A percentile compares a stretch with the other conserved stretches of the same genome.
These are phyloP conservation scores for Fusarium pseudograminearum DNA, from an alignment of 2,329 filamentous ascomycete genomes.

Conservation along the genomic window DNA sequence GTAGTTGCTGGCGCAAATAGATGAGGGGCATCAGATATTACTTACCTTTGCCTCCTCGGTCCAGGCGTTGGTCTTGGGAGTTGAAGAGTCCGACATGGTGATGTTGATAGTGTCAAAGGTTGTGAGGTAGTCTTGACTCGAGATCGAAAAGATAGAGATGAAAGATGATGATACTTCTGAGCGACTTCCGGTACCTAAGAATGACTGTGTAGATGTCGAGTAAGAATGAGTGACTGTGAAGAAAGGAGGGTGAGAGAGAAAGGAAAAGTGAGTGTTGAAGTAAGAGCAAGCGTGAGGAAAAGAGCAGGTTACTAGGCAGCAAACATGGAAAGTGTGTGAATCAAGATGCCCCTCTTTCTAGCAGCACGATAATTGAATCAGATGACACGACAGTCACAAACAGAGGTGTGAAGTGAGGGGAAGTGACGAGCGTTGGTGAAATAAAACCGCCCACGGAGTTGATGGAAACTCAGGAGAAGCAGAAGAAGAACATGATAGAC, in stretches of 20 bases:
- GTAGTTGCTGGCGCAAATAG: not conserved
- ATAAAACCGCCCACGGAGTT: not conserved
- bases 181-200: no score
- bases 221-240: not conserved
- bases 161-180: not conserved
- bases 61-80: slow-evolving; percentile 50
- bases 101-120: not conserved
- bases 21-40: slow-evolving; percentile 14
- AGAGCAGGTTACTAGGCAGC: not conserved
- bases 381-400: not conserved
- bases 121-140: not conserved
- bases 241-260: not conserved
- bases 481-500: not conserved
- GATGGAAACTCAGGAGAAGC: not conserved
- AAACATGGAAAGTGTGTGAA: not conserved
- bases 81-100: slow-evolving; percentile 44
- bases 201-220: not conserved
- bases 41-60: slow-evolving; percentile 55
- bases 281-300: not conserved
- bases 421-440: not conserved
- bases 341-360: not conserved
- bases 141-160: not conserved
- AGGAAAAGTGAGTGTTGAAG: not conserved
- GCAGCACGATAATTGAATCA: not conserved
- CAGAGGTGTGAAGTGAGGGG: not conserved